Base-by-base conservation (phyloP, 2,329 filamentous ascomycete genomes). In the Venturia carpophila region DNA sequence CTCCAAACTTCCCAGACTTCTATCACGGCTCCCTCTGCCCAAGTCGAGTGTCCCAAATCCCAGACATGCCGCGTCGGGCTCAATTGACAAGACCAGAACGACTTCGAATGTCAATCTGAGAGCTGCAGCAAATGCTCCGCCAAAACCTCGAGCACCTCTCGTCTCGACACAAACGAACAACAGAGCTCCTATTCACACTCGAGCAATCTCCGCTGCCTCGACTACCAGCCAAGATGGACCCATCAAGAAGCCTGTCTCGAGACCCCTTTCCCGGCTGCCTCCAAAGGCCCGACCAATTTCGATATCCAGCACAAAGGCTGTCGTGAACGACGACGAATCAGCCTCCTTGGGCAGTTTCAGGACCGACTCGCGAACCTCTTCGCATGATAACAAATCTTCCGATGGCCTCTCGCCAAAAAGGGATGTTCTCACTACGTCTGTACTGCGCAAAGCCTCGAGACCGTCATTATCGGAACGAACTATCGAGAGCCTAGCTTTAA, bases 391-490 rank as follows among this genome's bases (percentile, higher is more conserved):
- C 55, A 61, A n/a, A 24, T 52, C 15, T 52, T 34, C 15, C 15
- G 52, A 37, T 21, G 34, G 30, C 27, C 52, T 41, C 37, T 42
- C 58, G 19, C 41, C 64, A 7, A 62, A 62, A 30, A 17, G 17
- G 6, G 27, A 47, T 10, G 21, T 24, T 34, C 64, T 60, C 3
- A 30, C 27, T 19, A 47, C 60, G 41, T 60, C 58, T 27, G 19
- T 37, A 45, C n/a, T 65, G 17, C 19, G 63, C n/a, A 62, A 52
- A 64, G 27, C 43, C 24, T 71, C 76, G 5, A 72, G 79, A 15
- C 78, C 78, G 17, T 92, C 90, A 0, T 79, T 97, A 4, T 86
- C 89, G 0, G 92, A 97, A 70, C 82, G 93, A 66, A 95, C 92
- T 0, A 87, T 96, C 52, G 91, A 96, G 73, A 96, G 91, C 0